Conservation (phyloP, 768 basidiomycete species). For the Boletus sensibilis region DNA sequence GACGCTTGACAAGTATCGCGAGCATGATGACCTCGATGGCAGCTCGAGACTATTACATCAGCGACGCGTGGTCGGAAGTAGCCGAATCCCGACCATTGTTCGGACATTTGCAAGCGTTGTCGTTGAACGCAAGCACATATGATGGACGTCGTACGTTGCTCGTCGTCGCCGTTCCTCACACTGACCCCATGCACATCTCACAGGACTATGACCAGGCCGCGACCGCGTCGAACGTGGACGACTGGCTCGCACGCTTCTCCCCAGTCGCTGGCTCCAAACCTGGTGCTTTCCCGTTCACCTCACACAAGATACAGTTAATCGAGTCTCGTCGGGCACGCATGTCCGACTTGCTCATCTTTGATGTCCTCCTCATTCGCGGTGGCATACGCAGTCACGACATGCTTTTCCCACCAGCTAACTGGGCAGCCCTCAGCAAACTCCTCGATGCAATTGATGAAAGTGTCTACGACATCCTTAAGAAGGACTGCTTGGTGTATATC, state of each 20-base stretch:
- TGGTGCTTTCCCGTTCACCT: constrained; percentile 58
- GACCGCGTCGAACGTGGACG: constrained; percentile 15
- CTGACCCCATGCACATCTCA: background rate
- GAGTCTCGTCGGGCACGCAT: constrained; percentile 59
- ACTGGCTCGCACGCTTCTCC: constrained; percentile 47
- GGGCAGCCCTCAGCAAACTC: constrained; percentile 51
- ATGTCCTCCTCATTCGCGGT: constrained; percentile 66
- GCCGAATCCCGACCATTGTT: constrained; percentile 16
- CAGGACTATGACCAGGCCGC: constrained; percentile 16
- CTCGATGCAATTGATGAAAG: constrained; percentile 61
- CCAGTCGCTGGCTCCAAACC: constrained; percentile 24
- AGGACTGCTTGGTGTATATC: constrained; percentile 78
- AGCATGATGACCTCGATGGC: too few species aligned
- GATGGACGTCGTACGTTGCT: constrained; percentile 31
- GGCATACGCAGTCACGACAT: constrained; percentile 57
- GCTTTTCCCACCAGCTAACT: constrained; percentile 68
- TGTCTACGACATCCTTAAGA: constrained; percentile 72
- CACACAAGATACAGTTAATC: constrained; percentile 53
- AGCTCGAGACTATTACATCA: constrained; percentile 17
- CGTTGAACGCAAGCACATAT: constrained; percentile 3
- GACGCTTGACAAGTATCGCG: too few species aligned
- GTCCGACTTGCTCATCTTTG: constrained; percentile 67
- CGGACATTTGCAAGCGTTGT: background rate
- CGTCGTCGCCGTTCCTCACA: background rate
- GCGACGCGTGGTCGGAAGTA: constrained; percentile 7